Base-by-base conservation (phyloP, 1,284 basidiomycete species). In the Leccinum solheimii region DNA sequence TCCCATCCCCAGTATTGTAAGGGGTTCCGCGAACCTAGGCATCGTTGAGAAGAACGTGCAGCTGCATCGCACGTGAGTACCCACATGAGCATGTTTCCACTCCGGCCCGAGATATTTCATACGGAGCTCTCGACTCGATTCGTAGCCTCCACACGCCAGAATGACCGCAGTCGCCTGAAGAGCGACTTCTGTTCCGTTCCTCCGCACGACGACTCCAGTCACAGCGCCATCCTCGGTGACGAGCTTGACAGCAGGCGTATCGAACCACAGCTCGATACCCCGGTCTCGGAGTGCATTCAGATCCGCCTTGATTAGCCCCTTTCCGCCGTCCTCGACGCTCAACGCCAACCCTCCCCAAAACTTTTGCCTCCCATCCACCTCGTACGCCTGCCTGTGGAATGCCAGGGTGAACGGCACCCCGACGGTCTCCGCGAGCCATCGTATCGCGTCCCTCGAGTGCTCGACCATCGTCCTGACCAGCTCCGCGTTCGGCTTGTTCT, bases 341-440 rank as follows among this genome's bases (percentile, higher is more conserved):
- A 88, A 77, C 16, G 81, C 85, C 70, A 89, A 72, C 3, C 87
- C 88, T 21, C 87, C 87, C 87, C 86, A 89, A 67, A 88, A 89
- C 63, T 80, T 85, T 66, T 85, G 81, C 59, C 82, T 77, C 30
- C 86, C 86, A 30, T 81, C 73, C 30, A 88, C 81, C 59, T 85
- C 79, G 69, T 88, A 89, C 14, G 87, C 88, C 67, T 90, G 87
- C 3, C 86, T 76, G 67, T 88, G 79, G 71, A 87, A 87, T 1
- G 86, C 79, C 34, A 89, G 74, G n/a, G 75, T 74, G 70, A 87
- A 89, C 2, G 83, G 83, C 1, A 88, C 71, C 5, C 78, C 74
- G 43, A 84, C 80, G 19, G 72, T 72, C 45, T 77, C 73, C 14
- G 80, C 79, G 34, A 90, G 76, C 87, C 87, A 90, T 21, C 71